Percentiles rank a stretch among this genome's conserved stretches.
These are phyloP conservation scores for Colletotrichum sojae DNA, from an alignment of 2,329 filamentous ascomycete genomes.

Conservation along the genomic window DNA sequence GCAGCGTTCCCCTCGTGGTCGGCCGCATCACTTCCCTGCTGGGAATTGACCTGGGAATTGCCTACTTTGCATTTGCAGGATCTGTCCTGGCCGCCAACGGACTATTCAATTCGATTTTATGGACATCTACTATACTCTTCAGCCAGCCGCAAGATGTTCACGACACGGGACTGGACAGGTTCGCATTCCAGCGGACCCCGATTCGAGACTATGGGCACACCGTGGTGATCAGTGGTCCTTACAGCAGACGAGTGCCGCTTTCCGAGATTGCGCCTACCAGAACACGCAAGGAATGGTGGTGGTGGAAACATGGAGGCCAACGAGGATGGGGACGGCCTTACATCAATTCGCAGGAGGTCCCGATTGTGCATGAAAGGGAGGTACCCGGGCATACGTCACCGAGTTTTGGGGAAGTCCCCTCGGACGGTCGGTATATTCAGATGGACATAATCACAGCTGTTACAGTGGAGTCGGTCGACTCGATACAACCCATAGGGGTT, in stretches of 20 bases:
- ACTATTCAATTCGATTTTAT: constrained; percentile 58
- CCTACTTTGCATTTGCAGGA: constrained; percentile 66
- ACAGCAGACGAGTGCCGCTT: constrained; percentile 15
- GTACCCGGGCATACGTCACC: not conserved
- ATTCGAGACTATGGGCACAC: constrained; percentile 33
- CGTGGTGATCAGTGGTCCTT: constrained; percentile 28
- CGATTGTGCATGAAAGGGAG: constrained; percentile 1
- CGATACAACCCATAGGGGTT: not conserved
- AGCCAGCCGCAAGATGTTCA: constrained; percentile 51
- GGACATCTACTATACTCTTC: constrained; percentile 42
- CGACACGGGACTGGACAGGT: constrained; percentile 44
- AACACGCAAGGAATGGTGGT: constrained; percentile 31
- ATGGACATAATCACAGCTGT: constrained; percentile 61
- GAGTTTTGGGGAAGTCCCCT: not conserved
- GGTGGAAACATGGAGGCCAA: constrained; percentile 31
- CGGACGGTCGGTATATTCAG: constrained; percentile 50
- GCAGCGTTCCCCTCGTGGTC: constrained; percentile 71
- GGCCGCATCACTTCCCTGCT: constrained; percentile 71
- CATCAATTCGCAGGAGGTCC: constrained; percentile 14
- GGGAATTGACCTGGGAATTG: constrained; percentile 58
- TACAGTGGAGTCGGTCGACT: constrained; percentile 50
- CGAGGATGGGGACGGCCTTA: constrained; percentile 33
- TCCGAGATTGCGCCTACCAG: not conserved
- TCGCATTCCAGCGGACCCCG: constrained; percentile 44
- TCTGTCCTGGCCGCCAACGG: constrained; percentile 65